These are phyloP conservation scores for Phylloporus sp. DNA, from an alignment of 768 basidiomycete species.

Conservation along the genomic window DNA sequence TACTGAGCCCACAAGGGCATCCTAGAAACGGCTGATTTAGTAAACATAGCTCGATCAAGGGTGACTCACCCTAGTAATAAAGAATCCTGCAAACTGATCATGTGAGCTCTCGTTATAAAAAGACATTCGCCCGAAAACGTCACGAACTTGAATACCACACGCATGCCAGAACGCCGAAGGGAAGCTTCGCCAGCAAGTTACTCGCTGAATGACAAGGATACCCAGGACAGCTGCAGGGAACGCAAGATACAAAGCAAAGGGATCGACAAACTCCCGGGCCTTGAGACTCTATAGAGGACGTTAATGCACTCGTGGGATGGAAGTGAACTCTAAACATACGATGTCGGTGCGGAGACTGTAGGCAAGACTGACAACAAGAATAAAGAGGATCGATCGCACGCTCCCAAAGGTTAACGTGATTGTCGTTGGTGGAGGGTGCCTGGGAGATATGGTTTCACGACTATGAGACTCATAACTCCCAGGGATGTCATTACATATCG, in stretches of 20 bases:
- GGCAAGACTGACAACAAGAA: conserved; percentile 12
- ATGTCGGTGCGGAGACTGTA: conserved; percentile 13
- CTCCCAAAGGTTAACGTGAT: conserved; percentile 3
- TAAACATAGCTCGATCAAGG: background rate
- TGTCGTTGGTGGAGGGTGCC: background rate
- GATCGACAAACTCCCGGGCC: conserved; percentile 16
- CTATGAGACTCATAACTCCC: background rate
- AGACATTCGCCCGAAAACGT: background rate
- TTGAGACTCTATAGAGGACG: conserved; percentile 16
- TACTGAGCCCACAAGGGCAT: conserved; percentile 15
- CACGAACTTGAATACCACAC: conserved; percentile 33
- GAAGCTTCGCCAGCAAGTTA: conserved; percentile 18
- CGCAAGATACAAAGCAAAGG: conserved; percentile 20
- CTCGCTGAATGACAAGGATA: conserved; percentile 17
- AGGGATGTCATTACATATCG: conserved; percentile 2
- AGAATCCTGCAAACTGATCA: conserved; percentile 31
- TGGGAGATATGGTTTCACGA: conserved; percentile 1
- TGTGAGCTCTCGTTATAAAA: conserved; percentile 3
- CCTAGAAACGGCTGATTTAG: conserved; percentile 7
- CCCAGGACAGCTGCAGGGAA: conserved; percentile 21
- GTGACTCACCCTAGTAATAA: conserved; percentile 25
- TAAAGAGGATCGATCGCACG: conserved; percentile 12
- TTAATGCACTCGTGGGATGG: background rate
- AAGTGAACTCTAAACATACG: conserved; percentile 17
- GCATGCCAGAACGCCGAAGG: conserved; percentile 30